A percentile compares a stretch with the other conserved stretches of the same genome.
Evolutionary conservation across 495 filamentous ascomycete species (phyloP).

Genomic region (Glarea lozoyensis): DNA sequence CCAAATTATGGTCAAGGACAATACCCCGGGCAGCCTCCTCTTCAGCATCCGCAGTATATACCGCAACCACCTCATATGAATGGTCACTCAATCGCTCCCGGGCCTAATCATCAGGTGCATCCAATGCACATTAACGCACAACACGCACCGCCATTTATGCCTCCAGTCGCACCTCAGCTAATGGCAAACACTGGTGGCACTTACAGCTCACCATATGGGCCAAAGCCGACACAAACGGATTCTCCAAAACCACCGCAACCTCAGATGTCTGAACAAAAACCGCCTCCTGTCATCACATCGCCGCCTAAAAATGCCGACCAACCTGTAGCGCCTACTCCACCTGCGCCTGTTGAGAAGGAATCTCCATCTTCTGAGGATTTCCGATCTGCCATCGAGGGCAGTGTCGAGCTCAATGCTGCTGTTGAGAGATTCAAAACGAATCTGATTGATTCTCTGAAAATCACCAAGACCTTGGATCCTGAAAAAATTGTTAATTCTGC

Average conservation of each 20-base stretch:
- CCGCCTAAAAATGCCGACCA: not conserved
- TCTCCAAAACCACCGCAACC: not conserved
- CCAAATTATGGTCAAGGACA: slow-evolving; percentile 7
- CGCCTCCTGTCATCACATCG: not conserved
- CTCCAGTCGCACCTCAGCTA: slow-evolving; percentile 14
- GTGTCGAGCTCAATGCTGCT: not conserved
- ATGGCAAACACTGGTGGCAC: slow-evolving; percentile 3
- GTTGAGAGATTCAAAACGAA: slow-evolving; percentile 14
- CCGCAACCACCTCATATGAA: slow-evolving; percentile 10
- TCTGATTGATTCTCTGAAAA: slow-evolving; percentile 6
- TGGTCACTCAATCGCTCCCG: slow-evolving; percentile 7
- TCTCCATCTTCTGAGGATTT: slow-evolving; percentile 3
- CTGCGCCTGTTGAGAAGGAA: not conserved
- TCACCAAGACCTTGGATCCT: slow-evolving; percentile 5
- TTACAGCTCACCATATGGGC: slow-evolving; percentile 24
- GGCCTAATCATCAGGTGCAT: too few relatives aligned
- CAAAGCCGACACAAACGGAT: slow-evolving; percentile 10
- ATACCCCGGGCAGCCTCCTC: slow-evolving; percentile 14
- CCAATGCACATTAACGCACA: not conserved
- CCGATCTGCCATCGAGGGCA: not conserved
- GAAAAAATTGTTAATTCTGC: slow-evolving; percentile 17
- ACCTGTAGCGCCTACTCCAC: not conserved
- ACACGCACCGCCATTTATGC: slow-evolving; percentile 2
- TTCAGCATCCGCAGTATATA: slow-evolving; percentile 16
- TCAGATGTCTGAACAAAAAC: slow-evolving; percentile 4